Percentiles rank a stretch among this genome's conserved stretches.
phyloP scores from a whole-genome alignment of 2,329 filamentous ascomycete genomes.

The Paraphoma chrysanthemicola region DNA sequence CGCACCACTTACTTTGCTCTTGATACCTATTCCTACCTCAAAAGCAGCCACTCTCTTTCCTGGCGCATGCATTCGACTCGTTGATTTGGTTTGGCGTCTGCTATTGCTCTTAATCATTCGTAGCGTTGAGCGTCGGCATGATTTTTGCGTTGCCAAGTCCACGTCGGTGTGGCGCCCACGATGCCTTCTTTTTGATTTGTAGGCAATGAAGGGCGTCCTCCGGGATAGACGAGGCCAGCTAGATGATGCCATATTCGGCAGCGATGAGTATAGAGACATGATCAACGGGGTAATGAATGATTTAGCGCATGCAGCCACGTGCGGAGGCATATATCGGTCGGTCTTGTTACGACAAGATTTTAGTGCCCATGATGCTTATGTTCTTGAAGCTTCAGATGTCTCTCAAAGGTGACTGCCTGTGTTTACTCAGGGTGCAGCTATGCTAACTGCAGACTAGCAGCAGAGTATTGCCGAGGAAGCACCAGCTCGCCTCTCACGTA shows the following conservation, averaged over 20 bases:
- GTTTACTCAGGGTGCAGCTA: neutral
- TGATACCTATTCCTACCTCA: constrained; percentile 6
- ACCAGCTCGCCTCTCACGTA: neutral
- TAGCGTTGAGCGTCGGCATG: neutral
- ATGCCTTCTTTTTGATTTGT: too few species aligned
- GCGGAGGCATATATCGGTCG: too few species aligned
- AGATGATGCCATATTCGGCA: too few species aligned
- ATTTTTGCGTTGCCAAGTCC: neutral
- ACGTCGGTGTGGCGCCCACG: too few species aligned
- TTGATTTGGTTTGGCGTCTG: neutral
- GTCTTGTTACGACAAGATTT: too few species aligned
- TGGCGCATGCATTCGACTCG: neutral
- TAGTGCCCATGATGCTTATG: too few species aligned
- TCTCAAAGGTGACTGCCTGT: neutral
- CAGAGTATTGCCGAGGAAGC: neutral
- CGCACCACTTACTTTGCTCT: constrained; percentile 3
- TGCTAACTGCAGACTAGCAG: neutral
- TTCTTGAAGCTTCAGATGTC: too few species aligned
- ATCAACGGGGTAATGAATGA: too few species aligned
- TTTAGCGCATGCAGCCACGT: too few species aligned
- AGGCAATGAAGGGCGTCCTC: too few species aligned
- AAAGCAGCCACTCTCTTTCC: constrained; percentile 3
- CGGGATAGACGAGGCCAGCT: too few species aligned
- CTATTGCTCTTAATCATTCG: neutral
- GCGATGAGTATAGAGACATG: too few species aligned